Evolutionary conservation across 768 basidiomycete species (phyloP), one percentile per base, ranked within the genome.

Genomic region (Pleurotus salmoneostramineus): DNA sequence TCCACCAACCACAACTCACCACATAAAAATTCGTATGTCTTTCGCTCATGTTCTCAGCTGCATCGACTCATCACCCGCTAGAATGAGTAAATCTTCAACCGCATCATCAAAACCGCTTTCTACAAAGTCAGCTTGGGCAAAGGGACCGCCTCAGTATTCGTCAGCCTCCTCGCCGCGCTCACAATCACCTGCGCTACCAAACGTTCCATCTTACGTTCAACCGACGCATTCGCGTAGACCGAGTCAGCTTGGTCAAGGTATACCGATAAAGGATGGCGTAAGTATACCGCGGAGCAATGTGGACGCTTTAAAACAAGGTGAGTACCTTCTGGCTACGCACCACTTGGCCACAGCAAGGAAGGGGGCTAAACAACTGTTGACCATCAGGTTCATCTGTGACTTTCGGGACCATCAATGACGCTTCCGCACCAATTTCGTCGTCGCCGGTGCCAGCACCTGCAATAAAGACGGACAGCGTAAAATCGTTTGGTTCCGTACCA

Each of bases 51-150:
- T n/a, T 33, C 45, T 63, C 59, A 64, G 58, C 62, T 65, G 60
- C 56, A 17, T 34, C 34, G 21, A 27, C 21, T 27, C 21, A 27
- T 27, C 21, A 27, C 21, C 21, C 21, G 21, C 21, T 27, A 92
- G 90, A 92, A 95, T 95, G 93, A 95, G 91, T 91, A 94, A 88
- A 87, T 84, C 83, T 76, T 85, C 89, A 65, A 83, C 87, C 73
- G 79, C 83, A 73, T 77, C 88, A 73, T 77, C 83, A 76, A 88
- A 87, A 84, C 84, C 79, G 82, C 85, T 87, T 77, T 76, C 88
- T 71, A 71, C 80, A 79, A 84, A 85, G 81, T 93, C 92, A 75
- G 93, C 91, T 80, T 96, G 93, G 93, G 77, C 89, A 76, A 88
- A 76, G 81, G 92, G 93, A 72, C 93, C 93, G 52, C 92, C 93